Evolutionary conservation across 352 stramenopile genomes (phyloP).

Genomic region (Vaucheria bursata): DNA sequence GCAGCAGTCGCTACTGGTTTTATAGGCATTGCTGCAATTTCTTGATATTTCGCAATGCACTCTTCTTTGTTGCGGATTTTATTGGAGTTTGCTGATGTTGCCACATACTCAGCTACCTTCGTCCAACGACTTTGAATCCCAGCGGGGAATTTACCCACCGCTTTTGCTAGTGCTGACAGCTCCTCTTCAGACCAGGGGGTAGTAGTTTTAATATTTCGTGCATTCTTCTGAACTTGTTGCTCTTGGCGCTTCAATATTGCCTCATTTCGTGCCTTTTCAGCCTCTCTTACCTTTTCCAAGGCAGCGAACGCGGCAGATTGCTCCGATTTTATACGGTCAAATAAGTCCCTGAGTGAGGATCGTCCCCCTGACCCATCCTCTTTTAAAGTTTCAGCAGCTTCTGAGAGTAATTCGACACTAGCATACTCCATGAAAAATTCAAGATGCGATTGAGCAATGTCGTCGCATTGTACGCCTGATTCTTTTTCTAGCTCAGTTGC

Average conservation of each 20-base stretch:
- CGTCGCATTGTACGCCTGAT: too few relatives aligned
- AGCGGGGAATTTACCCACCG: constrained; percentile 65
- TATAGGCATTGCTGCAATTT: constrained; percentile 26
- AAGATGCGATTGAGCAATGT: too few relatives aligned
- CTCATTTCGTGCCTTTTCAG: constrained; percentile 42
- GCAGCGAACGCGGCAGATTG: background rate
- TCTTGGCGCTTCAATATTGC: too few relatives aligned
- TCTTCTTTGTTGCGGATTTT: constrained; percentile 67
- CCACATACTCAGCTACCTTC: constrained; percentile 66
- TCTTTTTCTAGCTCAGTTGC: too few relatives aligned
- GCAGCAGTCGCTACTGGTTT: constrained; percentile 26
- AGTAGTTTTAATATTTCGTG: constrained; percentile 38
- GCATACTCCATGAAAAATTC: too few relatives aligned
- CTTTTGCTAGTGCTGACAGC: constrained; percentile 65
- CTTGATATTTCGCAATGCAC: constrained; percentile 68
- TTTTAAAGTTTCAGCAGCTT: too few relatives aligned
- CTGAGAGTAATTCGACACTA: too few relatives aligned
- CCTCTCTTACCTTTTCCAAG: constrained; percentile 13
- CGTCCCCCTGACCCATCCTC: too few relatives aligned
- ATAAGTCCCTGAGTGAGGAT: too few relatives aligned
- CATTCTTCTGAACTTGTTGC: constrained; percentile 22
- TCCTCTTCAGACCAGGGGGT: constrained; percentile 65
- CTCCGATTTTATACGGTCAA: too few relatives aligned
- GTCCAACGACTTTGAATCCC: constrained; percentile 67
- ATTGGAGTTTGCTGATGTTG: too few relatives aligned